phyloP scores from a whole-genome alignment of 2,329 filamentous ascomycete genomes.

The Pestalotiopsis sp. region DNA sequence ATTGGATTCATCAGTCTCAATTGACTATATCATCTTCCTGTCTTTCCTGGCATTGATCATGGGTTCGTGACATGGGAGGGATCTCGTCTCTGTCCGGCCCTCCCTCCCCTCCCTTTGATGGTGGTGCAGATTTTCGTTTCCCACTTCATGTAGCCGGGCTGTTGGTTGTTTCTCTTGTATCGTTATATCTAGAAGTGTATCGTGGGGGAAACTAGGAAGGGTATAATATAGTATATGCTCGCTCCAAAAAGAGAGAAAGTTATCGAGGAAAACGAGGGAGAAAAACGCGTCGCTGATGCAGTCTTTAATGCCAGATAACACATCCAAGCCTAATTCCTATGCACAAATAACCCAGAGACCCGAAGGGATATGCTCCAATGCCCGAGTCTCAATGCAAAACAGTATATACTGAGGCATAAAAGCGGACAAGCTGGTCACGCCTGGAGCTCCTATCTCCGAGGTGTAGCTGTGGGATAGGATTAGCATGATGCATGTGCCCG shows the following conservation, averaged over 20 bases:
- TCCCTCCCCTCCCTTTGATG: background rate
- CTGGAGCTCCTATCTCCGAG: conserved; percentile 33
- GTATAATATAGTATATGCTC: conserved; percentile 10
- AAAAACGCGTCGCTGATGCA: conserved; percentile 11
- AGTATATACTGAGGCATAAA: background rate
- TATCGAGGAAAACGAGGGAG: background rate
- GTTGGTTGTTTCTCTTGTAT: background rate
- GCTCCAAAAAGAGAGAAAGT: background rate
- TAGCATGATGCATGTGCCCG: background rate
- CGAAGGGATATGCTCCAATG: background rate
- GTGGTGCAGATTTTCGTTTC: background rate
- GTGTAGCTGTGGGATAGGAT: conserved; percentile 29
- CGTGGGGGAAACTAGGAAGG: background rate
- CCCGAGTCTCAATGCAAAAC: background rate
- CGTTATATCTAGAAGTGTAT: background rate
- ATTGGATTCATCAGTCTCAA: background rate
- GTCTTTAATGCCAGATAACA: background rate
- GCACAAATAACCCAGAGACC: background rate
- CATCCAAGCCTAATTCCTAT: conserved; percentile 1
- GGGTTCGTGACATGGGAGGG: background rate
- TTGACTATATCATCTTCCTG: background rate
- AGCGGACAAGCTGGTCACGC: conserved; percentile 16
- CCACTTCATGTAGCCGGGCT: background rate
- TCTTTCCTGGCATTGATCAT: background rate
- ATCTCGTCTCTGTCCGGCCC: background rate